Evolutionary conservation across 495 filamentous ascomycete genomes (phyloP), one percentile per base, ranked within the genome.

Genomic region (Podospora australis): DNA sequence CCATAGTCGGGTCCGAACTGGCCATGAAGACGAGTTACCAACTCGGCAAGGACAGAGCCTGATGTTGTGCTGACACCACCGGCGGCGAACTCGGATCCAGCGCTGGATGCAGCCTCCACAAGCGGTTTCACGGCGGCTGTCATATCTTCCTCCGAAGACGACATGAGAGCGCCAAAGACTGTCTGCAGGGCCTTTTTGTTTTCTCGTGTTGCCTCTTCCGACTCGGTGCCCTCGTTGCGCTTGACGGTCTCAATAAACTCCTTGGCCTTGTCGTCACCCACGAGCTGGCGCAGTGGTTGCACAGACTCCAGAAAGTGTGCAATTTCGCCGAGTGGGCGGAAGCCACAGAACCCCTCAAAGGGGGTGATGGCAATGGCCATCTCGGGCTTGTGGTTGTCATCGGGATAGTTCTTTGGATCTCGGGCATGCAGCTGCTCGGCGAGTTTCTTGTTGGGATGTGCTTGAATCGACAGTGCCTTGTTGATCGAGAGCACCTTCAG

Each of bases 381-480:
- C 67, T 98, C 92, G 38, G 92, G 92, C 67, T 98, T 98, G 73
- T 98, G 92, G 67, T 98, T 98, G 70, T 96, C 91, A 75, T 98
- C 91, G 49, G 91, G 91, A 59, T 98, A 98, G 74, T 98, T 94
- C 71, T 86, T 88, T 14, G 88, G 78, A 58, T 98, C 92, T 51
- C 77, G 78, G 20, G 78, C 78, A 67, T 96, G 92, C 20, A 98
- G 73, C 61, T 86, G 69, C 69, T 95, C 91, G 22, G 92, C 92
- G 26, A 97, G 81, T 64, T 90, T 92, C 78, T 98, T 98, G 71
- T 98, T 95, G 40, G 92, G 92, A 56, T 97, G 92, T 22, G 92
- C 92, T 66, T 98, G 92, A 54, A 98, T 98, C 56, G 87, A 94
- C 44, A 98, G 77, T 3, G 92, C 92, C 59, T 98, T 98, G 59